A percentile compares a stretch with the other conserved stretches of the same genome.
Evolutionary conservation across 208 protist genomes (phyloP).

Genomic region (Wallacemonas rigidus): DNA sequence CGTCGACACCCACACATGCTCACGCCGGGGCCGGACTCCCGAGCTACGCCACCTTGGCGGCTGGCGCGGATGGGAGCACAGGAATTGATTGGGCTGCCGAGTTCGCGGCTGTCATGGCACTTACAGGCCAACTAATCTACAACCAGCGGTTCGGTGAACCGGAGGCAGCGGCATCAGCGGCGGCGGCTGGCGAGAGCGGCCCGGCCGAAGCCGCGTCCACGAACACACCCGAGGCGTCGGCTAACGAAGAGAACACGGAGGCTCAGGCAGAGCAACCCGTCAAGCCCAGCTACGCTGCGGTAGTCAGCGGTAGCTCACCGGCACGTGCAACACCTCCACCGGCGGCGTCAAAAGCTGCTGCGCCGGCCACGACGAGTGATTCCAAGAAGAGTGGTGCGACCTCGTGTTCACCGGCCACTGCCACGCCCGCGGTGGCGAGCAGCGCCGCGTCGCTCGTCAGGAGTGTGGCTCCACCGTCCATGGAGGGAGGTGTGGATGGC

Average conservation of each 20-base stretch:
- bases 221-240: constrained; percentile 2
- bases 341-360: constrained; percentile 27
- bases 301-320: constrained; percentile 19
- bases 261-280: not conserved
- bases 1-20: not conserved
- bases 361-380: constrained; percentile 26
- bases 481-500: not conserved
- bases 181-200: not conserved
- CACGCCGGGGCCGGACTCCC: not conserved
- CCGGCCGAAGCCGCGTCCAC: not conserved
- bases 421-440: not conserved
- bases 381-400: too few species aligned
- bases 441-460: not conserved
- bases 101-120: constrained; percentile 72
- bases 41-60: constrained; percentile 5
- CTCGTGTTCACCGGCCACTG: not conserved
- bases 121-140: constrained; percentile 69
- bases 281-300: constrained; percentile 15
- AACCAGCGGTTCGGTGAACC: constrained; percentile 48
- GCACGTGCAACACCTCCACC: constrained; percentile 28
- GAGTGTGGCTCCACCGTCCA: constrained; percentile 1
- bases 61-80: constrained; percentile 22
- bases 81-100: constrained; percentile 72
- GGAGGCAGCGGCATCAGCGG: constrained; percentile 29
- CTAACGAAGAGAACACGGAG: constrained; percentile 10